A percentile compares a stretch with the other conserved stretches of the same genome.
These are phyloP conservation scores for Boletus sp. DNA, from an alignment of 768 basidiomycete genomes.

Conservation along the genomic window DNA sequence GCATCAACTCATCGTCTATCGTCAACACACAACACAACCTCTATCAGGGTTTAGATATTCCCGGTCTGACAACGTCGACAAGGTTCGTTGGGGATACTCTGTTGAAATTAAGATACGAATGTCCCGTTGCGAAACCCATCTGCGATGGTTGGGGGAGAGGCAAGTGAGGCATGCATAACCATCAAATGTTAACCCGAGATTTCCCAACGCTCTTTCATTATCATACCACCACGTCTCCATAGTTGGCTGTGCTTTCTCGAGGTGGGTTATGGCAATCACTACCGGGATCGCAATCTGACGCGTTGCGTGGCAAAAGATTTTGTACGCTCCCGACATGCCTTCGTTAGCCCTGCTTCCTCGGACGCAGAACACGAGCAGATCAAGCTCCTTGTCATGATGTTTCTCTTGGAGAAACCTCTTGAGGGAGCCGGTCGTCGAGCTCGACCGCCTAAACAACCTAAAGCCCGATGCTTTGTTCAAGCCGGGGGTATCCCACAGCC, in stretches of 20 bases:
- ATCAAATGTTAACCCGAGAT: slow-evolving; percentile 24
- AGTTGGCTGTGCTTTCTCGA: slow-evolving; percentile 30
- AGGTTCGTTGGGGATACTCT: slow-evolving; percentile 1
- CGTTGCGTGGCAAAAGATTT: slow-evolving; percentile 30
- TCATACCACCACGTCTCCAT: slow-evolving; percentile 37
- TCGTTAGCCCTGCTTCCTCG: slow-evolving; percentile 17
- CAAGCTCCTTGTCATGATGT: slow-evolving; percentile 16
- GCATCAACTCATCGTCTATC: neutral
- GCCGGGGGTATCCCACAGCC: slow-evolving; percentile 36
- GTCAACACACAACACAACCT: slow-evolving; percentile 26
- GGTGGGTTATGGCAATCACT: slow-evolving; percentile 37
- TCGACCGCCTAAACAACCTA: slow-evolving; percentile 9
- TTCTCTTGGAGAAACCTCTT: slow-evolving; percentile 35
- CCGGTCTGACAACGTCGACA: neutral
- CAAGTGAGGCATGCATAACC: slow-evolving; percentile 32
- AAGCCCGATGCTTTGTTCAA: slow-evolving; percentile 15
- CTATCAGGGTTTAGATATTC: slow-evolving; percentile 2
- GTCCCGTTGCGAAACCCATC: slow-evolving; percentile 16
- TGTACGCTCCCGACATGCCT: slow-evolving; percentile 18
- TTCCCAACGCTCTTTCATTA: slow-evolving; percentile 20
- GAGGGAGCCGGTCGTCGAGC: neutral
- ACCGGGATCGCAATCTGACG: slow-evolving; percentile 35
- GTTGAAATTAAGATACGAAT: slow-evolving; percentile 13
- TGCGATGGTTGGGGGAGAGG: slow-evolving; percentile 13
- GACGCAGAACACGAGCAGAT: slow-evolving; percentile 25